Percentiles rank a stretch among this genome's conserved stretches.
phyloP scores from a whole-genome alignment of 441 rosid genomes.

The Viola pubescens region DNA sequence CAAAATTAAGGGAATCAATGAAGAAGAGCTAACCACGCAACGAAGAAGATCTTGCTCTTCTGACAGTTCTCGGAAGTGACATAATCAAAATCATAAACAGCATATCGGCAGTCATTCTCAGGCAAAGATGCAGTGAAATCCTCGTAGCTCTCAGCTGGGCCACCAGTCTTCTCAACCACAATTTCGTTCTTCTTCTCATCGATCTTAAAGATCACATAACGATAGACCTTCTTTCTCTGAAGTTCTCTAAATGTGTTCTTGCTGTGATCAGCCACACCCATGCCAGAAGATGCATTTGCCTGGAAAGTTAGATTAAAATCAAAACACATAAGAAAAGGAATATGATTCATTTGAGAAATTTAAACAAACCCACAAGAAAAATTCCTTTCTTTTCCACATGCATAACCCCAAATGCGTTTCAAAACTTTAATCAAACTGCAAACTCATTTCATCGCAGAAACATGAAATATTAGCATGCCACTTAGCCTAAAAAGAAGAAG shows the following conservation, averaged over 20 bases:
- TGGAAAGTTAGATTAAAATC: conserved; percentile 13
- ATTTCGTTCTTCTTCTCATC: conserved; percentile 73
- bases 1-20: neutral
- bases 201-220: conserved; percentile 70
- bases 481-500: no score
- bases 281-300: conserved; percentile 70
- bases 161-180: conserved; percentile 75
- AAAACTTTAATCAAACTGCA: no score
- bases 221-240: conserved; percentile 72
- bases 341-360: neutral
- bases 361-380: neutral
- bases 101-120: conserved; percentile 54
- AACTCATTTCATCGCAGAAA: no score
- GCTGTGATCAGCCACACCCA: conserved; percentile 70
- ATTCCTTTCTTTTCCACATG: neutral
- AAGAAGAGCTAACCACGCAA: conserved; percentile 50
- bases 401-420: no score
- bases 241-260: conserved; percentile 49
- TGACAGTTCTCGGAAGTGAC: conserved; percentile 52
- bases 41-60: conserved; percentile 63
- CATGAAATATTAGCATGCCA: no score
- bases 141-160: conserved; percentile 56
- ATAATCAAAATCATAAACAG: conserved; percentile 57
- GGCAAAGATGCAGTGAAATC: conserved; percentile 53
- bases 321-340: neutral